These are phyloP conservation scores for Fragaria vesca DNA, from an alignment of 306 rosid genomes.

Conservation along the genomic window DNA sequence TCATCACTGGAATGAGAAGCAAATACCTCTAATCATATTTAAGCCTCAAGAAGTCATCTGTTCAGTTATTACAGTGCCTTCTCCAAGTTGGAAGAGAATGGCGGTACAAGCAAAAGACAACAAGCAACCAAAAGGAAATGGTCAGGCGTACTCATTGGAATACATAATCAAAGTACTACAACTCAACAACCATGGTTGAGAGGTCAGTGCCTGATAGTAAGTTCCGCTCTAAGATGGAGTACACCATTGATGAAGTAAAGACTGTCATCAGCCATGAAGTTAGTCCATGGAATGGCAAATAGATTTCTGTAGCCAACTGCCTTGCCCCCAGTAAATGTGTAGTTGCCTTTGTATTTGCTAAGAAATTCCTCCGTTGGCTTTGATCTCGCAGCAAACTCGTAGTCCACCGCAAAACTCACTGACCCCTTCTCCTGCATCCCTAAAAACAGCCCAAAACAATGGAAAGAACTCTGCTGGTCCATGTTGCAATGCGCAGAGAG, in stretches of 20 bases:
- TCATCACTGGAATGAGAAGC: background rate
- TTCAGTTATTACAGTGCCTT: conserved; percentile 26
- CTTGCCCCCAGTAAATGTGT: conserved; percentile 95
- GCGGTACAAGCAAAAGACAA: conserved; percentile 14
- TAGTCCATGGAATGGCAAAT: conserved; percentile 80
- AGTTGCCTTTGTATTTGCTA: conserved; percentile 95
- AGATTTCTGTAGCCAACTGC: conserved; percentile 95
- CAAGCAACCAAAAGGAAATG: conserved; percentile 18
- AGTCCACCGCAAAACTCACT: conserved; percentile 85
- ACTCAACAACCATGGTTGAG: background rate
- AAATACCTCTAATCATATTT: conserved; percentile 10
- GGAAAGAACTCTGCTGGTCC: conserved; percentile 96
- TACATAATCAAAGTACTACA: background rate
- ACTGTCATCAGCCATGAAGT: conserved; percentile 85
- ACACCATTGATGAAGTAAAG: conserved; percentile 83
- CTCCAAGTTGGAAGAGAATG: conserved; percentile 1
- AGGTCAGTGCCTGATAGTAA: conserved; percentile 70
- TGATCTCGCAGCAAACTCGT: conserved; percentile 89
- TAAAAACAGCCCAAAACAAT: conserved; percentile 87
- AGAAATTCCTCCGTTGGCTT: conserved; percentile 75
- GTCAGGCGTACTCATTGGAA: conserved; percentile 9
- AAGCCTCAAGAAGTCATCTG: background rate
- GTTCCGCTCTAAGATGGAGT: conserved; percentile 95
- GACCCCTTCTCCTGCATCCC: conserved; percentile 99
- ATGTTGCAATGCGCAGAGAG: conserved; percentile 98